Evolutionary conservation across 768 basidiomycete species (phyloP).

Genomic region (Coprinopsis marcescibilis): DNA sequence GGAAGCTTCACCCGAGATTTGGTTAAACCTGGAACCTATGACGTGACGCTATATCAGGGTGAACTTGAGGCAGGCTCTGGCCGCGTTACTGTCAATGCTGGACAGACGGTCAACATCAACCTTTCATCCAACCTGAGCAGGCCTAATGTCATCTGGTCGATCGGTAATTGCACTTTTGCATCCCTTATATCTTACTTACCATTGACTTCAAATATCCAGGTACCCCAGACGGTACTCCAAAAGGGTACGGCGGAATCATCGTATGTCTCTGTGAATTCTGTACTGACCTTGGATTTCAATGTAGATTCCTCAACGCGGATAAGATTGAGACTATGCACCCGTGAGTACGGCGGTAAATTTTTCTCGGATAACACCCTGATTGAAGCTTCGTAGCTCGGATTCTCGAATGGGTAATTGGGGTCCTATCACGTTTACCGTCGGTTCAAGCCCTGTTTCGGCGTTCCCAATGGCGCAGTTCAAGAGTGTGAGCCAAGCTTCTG

Average conservation of each 20-base stretch:
- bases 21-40: conserved; percentile 47
- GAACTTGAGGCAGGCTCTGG: conserved; percentile 41
- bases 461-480: conserved; percentile 51
- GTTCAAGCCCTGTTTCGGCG: conserved; percentile 29
- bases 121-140: conserved; percentile 25
- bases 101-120: conserved; percentile 29
- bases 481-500: conserved; percentile 18
- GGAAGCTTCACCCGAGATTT: conserved; percentile 36
- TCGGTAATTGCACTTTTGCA: conserved; percentile 23
- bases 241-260: too few relatives aligned
- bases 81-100: conserved; percentile 35
- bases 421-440: conserved; percentile 40
- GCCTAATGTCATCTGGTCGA: conserved; percentile 38
- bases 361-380: background rate
- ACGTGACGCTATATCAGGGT: conserved; percentile 38
- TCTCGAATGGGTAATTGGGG: conserved; percentile 42
- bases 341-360: conserved; percentile 20
- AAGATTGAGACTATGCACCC: conserved; percentile 46
- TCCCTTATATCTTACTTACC: background rate
- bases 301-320: conserved; percentile 42
- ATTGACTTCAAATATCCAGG: conserved; percentile 19
- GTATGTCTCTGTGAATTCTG: too few relatives aligned
- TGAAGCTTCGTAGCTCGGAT: conserved; percentile 29
- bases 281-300: too few relatives aligned
- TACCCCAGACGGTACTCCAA: conserved; percentile 40